These are phyloP conservation scores for Gossypium davidsonii DNA, from an alignment of 441 rosid genomes.

Conservation along the genomic window DNA sequence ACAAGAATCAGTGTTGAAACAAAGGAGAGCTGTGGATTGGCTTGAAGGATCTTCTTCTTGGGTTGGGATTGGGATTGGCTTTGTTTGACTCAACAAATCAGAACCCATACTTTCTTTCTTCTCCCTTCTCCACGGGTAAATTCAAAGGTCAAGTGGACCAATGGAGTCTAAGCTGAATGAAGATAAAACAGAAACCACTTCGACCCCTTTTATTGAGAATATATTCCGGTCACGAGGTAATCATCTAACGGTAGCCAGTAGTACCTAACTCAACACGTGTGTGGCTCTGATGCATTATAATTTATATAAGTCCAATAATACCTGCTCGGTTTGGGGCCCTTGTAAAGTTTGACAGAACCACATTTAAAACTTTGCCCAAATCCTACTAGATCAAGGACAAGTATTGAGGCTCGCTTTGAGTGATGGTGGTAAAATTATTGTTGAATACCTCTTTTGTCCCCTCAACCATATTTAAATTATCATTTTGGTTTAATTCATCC, in stretches of 20 bases:
- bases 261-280: not conserved
- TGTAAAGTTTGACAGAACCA: not conserved
- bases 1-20: conserved; percentile 37
- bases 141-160: not conserved
- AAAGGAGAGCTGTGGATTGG: conserved; percentile 45
- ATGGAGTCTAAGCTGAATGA: not conserved
- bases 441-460: too few species aligned
- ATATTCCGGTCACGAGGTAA: not conserved
- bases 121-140: not conserved
- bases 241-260: not conserved
- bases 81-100: conserved; percentile 28
- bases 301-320: not conserved
- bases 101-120: conserved; percentile 27
- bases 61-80: conserved; percentile 25
- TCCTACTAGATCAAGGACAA: too few species aligned
- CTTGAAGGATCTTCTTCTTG: conserved; percentile 34
- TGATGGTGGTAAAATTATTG: too few species aligned
- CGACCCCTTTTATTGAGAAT: too few species aligned
- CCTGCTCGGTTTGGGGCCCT: not conserved
- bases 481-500: too few species aligned
- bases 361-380: not conserved
- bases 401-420: too few species aligned
- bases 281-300: not conserved
- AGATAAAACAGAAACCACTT: not conserved
- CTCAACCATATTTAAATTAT: too few species aligned